These are phyloP conservation scores for Candida methanosorbosa DNA, from an alignment of 805 yeast species.

Conservation along the genomic window DNA sequence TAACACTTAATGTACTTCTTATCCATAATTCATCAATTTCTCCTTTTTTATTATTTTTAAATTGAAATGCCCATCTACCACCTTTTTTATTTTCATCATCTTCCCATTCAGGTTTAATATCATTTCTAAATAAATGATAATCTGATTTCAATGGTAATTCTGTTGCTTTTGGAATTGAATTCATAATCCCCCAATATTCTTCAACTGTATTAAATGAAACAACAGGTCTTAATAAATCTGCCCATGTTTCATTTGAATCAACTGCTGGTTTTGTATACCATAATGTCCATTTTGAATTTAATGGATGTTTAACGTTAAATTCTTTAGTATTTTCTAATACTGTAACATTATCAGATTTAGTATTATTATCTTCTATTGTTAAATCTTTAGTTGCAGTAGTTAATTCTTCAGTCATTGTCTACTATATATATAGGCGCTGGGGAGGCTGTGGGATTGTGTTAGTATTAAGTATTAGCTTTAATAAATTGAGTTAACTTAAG, in stretches of 20 bases:
- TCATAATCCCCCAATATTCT: conserved; percentile 97
- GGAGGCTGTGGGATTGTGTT: no score
- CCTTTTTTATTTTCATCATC: conserved; percentile 80
- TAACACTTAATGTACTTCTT: conserved; percentile 76
- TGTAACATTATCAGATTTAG: conserved; percentile 30
- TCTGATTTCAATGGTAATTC: conserved; percentile 90
- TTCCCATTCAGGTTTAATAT: conserved; percentile 98
- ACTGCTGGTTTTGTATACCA: conserved; percentile 96
- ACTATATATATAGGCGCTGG: no score
- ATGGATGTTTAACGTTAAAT: conserved; percentile 78
- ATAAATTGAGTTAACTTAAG: no score
- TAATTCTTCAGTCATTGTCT: conserved; percentile 27
- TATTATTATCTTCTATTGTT: conserved; percentile 13
- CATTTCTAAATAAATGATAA: conserved; percentile 90
- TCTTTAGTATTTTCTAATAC: conserved; percentile 53
- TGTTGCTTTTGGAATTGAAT: conserved; percentile 84
- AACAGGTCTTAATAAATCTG: conserved; percentile 85
- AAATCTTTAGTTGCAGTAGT: conserved; percentile 25
- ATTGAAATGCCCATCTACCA: conserved; percentile 87
- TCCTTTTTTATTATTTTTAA: conserved; percentile 45
- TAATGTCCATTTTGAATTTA: conserved; percentile 86
- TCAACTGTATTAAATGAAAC: conserved; percentile 91
- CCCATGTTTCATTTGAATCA: conserved; percentile 77
- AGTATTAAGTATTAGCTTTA: no score
- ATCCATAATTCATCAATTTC: conserved; percentile 75